A percentile compares a stretch with the other conserved stretches of the same genome.
phyloP scores from a whole-genome alignment of 345 rosid species.

The Conringia planisiliqua region DNA sequence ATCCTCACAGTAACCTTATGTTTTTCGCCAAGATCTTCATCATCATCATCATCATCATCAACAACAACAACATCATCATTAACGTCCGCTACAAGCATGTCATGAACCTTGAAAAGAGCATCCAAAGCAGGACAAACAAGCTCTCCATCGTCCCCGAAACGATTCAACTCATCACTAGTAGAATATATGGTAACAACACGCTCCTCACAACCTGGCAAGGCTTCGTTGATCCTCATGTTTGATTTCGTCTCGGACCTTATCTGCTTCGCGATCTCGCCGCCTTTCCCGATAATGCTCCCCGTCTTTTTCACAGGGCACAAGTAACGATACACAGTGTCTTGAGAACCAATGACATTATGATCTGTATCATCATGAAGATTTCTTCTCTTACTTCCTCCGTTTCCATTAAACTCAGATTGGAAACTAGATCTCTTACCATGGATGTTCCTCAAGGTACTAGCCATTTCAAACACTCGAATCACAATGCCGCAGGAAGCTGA shows the following conservation, averaged over 20 bases:
- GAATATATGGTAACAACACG: slow-evolving; percentile 69
- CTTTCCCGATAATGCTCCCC: slow-evolving; percentile 73
- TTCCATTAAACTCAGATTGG: slow-evolving; percentile 44
- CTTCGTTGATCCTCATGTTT: slow-evolving; percentile 60
- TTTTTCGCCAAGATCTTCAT: slow-evolving; percentile 40
- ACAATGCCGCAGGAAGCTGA: slow-evolving; percentile 6
- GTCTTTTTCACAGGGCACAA: slow-evolving; percentile 58
- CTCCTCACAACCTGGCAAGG: slow-evolving; percentile 65
- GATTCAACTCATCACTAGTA: slow-evolving; percentile 51
- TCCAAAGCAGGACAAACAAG: slow-evolving; percentile 66
- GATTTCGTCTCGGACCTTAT: slow-evolving; percentile 60
- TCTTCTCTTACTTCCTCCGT: slow-evolving; percentile 58
- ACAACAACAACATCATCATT: neutral
- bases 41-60: slow-evolving; percentile 23
- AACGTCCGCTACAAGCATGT: slow-evolving; percentile 35
- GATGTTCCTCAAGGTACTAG: slow-evolving; percentile 48
- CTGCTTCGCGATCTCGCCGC: slow-evolving; percentile 70
- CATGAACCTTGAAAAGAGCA: slow-evolving; percentile 68
- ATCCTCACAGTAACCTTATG: slow-evolving; percentile 52
- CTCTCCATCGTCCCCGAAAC: slow-evolving; percentile 46
- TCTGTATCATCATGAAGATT: slow-evolving; percentile 59
- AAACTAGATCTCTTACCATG: slow-evolving; percentile 62
- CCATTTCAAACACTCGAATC: slow-evolving; percentile 35
- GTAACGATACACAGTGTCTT: slow-evolving; percentile 65
- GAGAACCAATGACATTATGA: slow-evolving; percentile 45